Evolutionary conservation across 2,329 filamentous ascomycete genomes (phyloP).

Genomic region (Claviceps paspali): DNA sequence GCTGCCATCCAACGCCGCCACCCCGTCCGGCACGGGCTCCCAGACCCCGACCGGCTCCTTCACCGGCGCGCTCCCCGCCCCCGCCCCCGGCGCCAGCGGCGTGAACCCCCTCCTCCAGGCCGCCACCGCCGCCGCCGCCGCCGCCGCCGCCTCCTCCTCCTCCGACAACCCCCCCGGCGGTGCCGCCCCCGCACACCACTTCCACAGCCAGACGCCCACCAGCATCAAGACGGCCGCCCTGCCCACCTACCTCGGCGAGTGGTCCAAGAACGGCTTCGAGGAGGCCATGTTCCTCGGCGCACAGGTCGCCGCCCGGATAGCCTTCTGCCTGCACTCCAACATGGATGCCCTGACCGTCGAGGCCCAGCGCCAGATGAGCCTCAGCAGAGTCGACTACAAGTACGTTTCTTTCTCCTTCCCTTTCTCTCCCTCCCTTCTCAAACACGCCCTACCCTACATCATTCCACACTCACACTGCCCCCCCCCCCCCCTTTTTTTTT

Average conservation of each 20-base stretch:
- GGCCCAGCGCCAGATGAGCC: slow-evolving; percentile 38
- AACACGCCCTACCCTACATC: not conserved
- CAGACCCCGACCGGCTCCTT: slow-evolving; percentile 67
- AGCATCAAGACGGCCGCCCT: slow-evolving; percentile 64
- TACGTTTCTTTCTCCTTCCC: slow-evolving; percentile 19
- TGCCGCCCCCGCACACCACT: slow-evolving; percentile 32
- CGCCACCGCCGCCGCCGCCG: slow-evolving; percentile 52
- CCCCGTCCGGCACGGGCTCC: slow-evolving; percentile 75
- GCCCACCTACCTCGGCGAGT: slow-evolving; percentile 79
- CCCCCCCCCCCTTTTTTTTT: not conserved
- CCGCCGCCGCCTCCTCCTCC: slow-evolving; percentile 17
- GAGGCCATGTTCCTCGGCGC: slow-evolving; percentile 78
- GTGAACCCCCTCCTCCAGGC: slow-evolving; percentile 89
- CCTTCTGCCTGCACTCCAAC: slow-evolving; percentile 41
- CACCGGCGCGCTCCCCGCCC: too few species aligned
- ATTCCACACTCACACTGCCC: too few species aligned
- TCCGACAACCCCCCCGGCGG: slow-evolving; percentile 23
- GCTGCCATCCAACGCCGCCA: slow-evolving; percentile 83
- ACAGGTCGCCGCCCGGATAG: slow-evolving; percentile 59
- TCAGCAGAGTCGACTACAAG: slow-evolving; percentile 47
- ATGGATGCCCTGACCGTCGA: slow-evolving; percentile 36
- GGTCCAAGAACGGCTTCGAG: slow-evolving; percentile 67
- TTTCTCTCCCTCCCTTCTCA: not conserved
- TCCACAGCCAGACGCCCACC: slow-evolving; percentile 60
- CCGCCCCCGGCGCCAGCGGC: slow-evolving; percentile 36